Conservation (phyloP, 352 stramenopile species). For the Blastocystis sp. region DNA sequence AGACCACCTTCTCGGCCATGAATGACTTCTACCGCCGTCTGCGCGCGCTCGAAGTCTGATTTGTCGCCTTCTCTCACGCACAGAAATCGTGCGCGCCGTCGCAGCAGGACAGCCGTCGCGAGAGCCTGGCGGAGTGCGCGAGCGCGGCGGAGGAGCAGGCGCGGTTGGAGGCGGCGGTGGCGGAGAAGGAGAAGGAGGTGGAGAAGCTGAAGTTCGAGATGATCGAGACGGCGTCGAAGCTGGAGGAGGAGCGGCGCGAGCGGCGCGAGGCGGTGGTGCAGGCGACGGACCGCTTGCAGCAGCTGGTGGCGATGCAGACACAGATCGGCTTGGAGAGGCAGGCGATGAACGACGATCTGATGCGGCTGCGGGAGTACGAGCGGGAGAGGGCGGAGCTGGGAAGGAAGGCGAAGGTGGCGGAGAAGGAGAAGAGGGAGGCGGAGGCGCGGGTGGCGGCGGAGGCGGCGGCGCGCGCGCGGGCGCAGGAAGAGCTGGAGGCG, state of each 20-base stretch:
- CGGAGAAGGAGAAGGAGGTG: conserved; percentile 77
- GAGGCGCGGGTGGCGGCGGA: background rate
- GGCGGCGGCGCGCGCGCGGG: background rate
- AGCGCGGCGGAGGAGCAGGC: conserved; percentile 6
- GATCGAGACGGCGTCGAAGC: background rate
- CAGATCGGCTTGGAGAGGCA: background rate
- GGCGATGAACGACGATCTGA: background rate
- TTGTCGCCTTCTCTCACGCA: conserved; percentile 76
- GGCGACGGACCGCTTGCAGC: conserved; percentile 37
- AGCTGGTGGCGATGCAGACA: conserved; percentile 31
- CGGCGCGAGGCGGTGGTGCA: conserved; percentile 11
- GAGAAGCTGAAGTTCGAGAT: conserved; percentile 80
- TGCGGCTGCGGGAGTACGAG: conserved; percentile 69
- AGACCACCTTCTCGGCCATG: conserved; percentile 70
- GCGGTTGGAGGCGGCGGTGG: conserved; percentile 62
- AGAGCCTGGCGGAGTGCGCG: background rate
- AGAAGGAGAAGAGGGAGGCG: conserved; percentile 28
- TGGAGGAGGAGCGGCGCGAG: background rate
- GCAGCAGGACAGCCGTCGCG: background rate
- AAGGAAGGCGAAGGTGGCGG: conserved; percentile 27
- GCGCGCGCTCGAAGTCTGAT: conserved; percentile 74
- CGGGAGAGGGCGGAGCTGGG: conserved; percentile 21
- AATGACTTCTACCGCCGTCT: conserved; percentile 79
- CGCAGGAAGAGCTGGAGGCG: conserved; percentile 3
- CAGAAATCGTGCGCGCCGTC: conserved; percentile 66